Evolutionary conservation across 2,329 filamentous ascomycete species (phyloP).

Genomic region (Seiridium cupressi): DNA sequence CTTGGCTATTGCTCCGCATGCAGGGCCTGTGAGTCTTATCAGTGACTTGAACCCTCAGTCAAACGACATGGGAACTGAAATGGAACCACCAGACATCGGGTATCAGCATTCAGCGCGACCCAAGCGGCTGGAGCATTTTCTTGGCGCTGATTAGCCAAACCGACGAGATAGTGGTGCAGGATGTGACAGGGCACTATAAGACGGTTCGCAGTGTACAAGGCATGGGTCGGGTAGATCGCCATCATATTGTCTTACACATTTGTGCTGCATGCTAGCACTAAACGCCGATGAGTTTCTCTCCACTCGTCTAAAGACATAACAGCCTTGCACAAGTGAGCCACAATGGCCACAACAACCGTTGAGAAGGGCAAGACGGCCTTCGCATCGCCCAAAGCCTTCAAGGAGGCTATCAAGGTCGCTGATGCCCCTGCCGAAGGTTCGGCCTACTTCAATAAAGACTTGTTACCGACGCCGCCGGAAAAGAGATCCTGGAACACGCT

Average conservation of each 20-base stretch:
- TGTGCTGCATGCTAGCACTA: no score
- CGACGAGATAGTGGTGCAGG: background rate
- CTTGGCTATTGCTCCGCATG: background rate
- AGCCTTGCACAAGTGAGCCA: background rate
- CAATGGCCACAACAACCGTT: background rate
- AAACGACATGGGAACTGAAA: background rate
- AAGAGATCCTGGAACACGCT: constrained; percentile 19
- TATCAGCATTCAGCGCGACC: background rate
- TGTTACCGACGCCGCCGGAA: constrained; percentile 19
- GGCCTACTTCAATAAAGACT: constrained; percentile 22
- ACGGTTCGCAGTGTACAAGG: background rate
- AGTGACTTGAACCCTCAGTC: background rate
- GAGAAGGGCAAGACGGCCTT: constrained; percentile 8
- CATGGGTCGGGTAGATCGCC: background rate
- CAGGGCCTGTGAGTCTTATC: background rate
- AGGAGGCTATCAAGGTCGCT: constrained; percentile 11
- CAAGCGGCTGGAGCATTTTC: background rate
- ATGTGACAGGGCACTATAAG: background rate
- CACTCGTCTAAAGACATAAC: background rate
- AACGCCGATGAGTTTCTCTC: no score
- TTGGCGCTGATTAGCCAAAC: background rate
- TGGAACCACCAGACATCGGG: background rate
- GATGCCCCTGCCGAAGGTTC: constrained; percentile 8
- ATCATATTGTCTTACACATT: background rate
- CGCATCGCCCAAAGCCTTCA: constrained; percentile 14